These are phyloP conservation scores for Gentiana macrophylla DNA, from an alignment of 257 asterid species.

Conservation along the genomic window DNA sequence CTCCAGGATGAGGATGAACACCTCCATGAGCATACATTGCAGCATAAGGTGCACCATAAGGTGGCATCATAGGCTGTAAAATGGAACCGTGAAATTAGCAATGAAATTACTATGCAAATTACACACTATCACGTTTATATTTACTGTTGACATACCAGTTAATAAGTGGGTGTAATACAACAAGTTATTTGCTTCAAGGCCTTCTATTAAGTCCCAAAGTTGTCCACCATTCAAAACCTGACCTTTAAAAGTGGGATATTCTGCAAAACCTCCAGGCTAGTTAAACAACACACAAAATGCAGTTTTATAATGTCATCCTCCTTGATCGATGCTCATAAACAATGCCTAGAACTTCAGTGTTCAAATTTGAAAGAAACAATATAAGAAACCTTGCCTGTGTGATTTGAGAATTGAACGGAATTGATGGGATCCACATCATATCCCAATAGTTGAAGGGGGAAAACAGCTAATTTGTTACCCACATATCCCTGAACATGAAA, in stretches of 20 bases:
- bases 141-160: constrained; percentile 45
- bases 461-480: constrained; percentile 97
- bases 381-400: constrained; percentile 94
- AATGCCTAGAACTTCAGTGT: constrained; percentile 33
- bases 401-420: constrained; percentile 97
- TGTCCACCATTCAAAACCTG: constrained; percentile 94
- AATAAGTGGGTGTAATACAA: constrained; percentile 86
- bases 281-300: constrained; percentile 22
- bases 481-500: constrained; percentile 66
- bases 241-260: constrained; percentile 92
- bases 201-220: constrained; percentile 85
- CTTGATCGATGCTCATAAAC: constrained; percentile 24
- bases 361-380: constrained; percentile 32
- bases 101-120: not conserved
- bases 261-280: constrained; percentile 33
- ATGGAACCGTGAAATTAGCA: constrained; percentile 7
- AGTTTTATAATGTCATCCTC: too few species aligned
- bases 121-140: too few species aligned
- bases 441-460: constrained; percentile 91
- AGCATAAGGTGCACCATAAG: constrained; percentile 82
- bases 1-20: constrained; percentile 77
- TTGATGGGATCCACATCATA: constrained; percentile 93
- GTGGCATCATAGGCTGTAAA: constrained; percentile 77
- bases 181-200: constrained; percentile 82
- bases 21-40: constrained; percentile 89